A percentile compares a stretch with the other conserved stretches of the same genome.
phyloP scores from a whole-genome alignment of 345 rosid species.

The Moricandia arvensis region DNA sequence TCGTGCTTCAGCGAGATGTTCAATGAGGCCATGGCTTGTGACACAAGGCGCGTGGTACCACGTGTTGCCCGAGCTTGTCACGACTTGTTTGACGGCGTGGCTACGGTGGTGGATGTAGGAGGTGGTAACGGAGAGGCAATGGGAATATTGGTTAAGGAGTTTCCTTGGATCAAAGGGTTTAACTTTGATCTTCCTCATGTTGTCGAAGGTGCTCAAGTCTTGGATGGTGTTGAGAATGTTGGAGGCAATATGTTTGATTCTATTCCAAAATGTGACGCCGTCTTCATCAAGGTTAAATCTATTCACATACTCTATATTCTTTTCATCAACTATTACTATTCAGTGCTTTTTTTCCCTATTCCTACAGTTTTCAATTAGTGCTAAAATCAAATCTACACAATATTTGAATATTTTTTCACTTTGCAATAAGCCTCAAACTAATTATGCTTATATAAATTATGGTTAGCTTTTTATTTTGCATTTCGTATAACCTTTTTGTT shows the following conservation, averaged over 20 bases:
- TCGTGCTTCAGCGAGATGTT: constrained; percentile 41
- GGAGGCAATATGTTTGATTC: constrained; percentile 67
- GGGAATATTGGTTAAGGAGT: too few relatives aligned
- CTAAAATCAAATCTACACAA: not conserved
- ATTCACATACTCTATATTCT: not conserved
- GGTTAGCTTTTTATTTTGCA: too few relatives aligned
- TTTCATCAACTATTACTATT: not conserved
- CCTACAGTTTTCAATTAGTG: not conserved
- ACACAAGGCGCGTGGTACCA: too few relatives aligned
- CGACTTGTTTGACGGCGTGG: too few relatives aligned
- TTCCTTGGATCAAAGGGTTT: too few relatives aligned
- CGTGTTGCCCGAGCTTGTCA: too few relatives aligned
- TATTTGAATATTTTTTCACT: not conserved
- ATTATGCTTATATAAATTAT: not conserved
- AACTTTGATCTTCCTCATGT: too few relatives aligned
- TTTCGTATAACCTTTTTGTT: not conserved
- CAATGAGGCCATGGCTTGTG: constrained; percentile 6
- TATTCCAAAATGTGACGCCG: constrained; percentile 62
- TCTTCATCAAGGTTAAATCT: constrained; percentile 48
- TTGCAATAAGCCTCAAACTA: not conserved
- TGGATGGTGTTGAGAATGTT: constrained; percentile 15
- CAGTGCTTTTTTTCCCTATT: not conserved
- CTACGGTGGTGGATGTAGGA: too few relatives aligned
- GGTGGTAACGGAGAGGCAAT: too few relatives aligned
- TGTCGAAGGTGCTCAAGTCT: too few relatives aligned